Percentiles rank a stretch among this genome's conserved stretches.
These are phyloP conservation scores for Suhomyces xylopsoci DNA, from an alignment of 805 yeast genomes.

Conservation along the genomic window DNA sequence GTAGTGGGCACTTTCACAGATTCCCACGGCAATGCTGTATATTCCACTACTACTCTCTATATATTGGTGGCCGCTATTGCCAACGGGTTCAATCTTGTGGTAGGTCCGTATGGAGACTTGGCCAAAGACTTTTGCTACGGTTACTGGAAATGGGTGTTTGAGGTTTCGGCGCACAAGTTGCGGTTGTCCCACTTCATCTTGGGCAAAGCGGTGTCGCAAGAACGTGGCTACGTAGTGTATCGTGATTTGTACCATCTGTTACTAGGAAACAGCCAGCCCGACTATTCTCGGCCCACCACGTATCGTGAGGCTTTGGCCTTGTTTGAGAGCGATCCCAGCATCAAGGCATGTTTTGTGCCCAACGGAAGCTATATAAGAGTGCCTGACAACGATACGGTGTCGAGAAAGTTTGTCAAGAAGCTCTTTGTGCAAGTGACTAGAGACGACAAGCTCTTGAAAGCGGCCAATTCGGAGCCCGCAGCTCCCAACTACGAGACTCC, in stretches of 20 bases:
- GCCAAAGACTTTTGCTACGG: conserved; percentile 34
- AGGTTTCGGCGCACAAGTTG: conserved; percentile 50
- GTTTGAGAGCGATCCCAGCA: conserved; percentile 40
- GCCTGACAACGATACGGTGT: conserved; percentile 76
- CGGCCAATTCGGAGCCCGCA: background rate
- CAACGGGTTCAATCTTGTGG: background rate
- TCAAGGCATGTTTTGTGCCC: conserved; percentile 64
- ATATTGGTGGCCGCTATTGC: background rate
- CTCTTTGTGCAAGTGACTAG: conserved; percentile 82
- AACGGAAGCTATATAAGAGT: conserved; percentile 84
- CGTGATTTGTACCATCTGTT: conserved; percentile 47
- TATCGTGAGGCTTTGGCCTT: conserved; percentile 41
- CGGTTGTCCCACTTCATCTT: conserved; percentile 80
- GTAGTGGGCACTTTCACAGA: background rate
- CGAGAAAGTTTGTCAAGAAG: conserved; percentile 58
- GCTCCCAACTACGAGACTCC: conserved; percentile 25
- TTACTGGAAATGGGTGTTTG: conserved; percentile 65
- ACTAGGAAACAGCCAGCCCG: conserved; percentile 43
- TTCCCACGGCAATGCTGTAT: background rate
- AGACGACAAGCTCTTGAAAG: conserved; percentile 58
- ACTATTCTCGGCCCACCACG: conserved; percentile 57
- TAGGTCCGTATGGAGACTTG: background rate
- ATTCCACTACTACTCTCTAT: background rate
- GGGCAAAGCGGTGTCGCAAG: conserved; percentile 57
- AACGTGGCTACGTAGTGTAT: conserved; percentile 66